A percentile compares a stretch with the other conserved stretches of the same genome.
Evolutionary conservation across 805 yeast species (phyloP).

Genomic region (Saccharomyces jurei): DNA sequence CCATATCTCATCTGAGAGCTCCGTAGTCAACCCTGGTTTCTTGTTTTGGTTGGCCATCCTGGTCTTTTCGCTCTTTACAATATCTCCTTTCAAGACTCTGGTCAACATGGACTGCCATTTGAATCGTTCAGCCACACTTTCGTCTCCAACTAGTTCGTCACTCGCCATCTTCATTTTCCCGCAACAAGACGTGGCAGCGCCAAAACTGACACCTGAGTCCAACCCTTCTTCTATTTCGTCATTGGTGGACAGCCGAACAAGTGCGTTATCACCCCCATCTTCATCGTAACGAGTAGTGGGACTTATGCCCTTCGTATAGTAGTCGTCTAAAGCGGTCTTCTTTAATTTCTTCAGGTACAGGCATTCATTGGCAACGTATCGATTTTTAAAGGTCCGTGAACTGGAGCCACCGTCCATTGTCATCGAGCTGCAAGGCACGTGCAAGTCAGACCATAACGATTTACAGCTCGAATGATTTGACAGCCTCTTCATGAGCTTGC

Average conservation of each 20-base stretch:
- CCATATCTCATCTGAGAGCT: slow-evolving; percentile 54
- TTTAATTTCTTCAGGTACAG: slow-evolving; percentile 56
- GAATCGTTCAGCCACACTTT: slow-evolving; percentile 57
- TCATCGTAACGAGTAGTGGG: slow-evolving; percentile 27
- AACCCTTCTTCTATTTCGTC: slow-evolving; percentile 26
- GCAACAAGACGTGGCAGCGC: slow-evolving; percentile 10
- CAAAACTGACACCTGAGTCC: slow-evolving; percentile 24
- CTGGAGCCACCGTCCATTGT: background rate
- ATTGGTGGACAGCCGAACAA: slow-evolving; percentile 1
- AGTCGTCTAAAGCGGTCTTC: slow-evolving; percentile 58
- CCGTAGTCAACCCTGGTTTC: slow-evolving; percentile 22
- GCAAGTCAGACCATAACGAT: background rate
- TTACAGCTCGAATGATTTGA: background rate
- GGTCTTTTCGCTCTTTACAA: slow-evolving; percentile 81
- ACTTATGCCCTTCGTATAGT: slow-evolving; percentile 59
- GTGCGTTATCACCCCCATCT: slow-evolving; percentile 28
- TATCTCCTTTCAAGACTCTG: slow-evolving; percentile 89
- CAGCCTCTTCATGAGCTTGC: background rate
- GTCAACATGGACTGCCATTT: slow-evolving; percentile 96
- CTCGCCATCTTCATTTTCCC: slow-evolving; percentile 3
- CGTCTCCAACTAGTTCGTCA: slow-evolving; percentile 21
- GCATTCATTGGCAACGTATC: slow-evolving; percentile 48
- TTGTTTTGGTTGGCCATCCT: slow-evolving; percentile 47
- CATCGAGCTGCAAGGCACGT: background rate
- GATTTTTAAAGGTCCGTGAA: slow-evolving; percentile 20